These are phyloP conservation scores for Astraeus odoratus DNA, from an alignment of 768 basidiomycete genomes.

Conservation along the genomic window DNA sequence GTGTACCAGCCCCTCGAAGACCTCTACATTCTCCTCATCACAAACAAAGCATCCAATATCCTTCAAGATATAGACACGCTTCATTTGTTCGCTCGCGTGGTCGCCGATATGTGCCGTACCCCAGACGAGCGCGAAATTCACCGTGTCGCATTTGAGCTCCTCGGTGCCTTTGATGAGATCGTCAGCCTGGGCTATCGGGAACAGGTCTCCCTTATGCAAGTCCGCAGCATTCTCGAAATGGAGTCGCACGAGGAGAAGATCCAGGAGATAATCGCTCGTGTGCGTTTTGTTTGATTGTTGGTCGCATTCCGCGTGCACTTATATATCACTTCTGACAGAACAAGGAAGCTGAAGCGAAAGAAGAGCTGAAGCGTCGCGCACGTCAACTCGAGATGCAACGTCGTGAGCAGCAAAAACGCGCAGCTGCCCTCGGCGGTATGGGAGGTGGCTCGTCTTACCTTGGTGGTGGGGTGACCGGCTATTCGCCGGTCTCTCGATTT, in stretches of 20 bases:
- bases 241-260: constrained; percentile 93
- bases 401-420: constrained; percentile 82
- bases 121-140: constrained; percentile 87
- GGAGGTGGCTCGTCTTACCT: constrained; percentile 52
- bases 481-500: constrained; percentile 65
- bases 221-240: constrained; percentile 77
- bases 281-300: constrained; percentile 22
- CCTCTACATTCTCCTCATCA: constrained; percentile 94
- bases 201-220: constrained; percentile 71
- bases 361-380: constrained; percentile 95
- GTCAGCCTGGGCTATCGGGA: constrained; percentile 85
- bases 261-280: constrained; percentile 95
- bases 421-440: constrained; percentile 38
- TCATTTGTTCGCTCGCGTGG: constrained; percentile 88
- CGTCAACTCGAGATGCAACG: constrained; percentile 98
- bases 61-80: constrained; percentile 97
- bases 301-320: not conserved
- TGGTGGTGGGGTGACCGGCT: constrained; percentile 63
- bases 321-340: constrained; percentile 44
- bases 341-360: constrained; percentile 98
- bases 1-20: constrained; percentile 97
- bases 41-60: constrained; percentile 98
- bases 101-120: constrained; percentile 83
- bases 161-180: constrained; percentile 95
- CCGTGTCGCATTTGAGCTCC: constrained; percentile 86